These are phyloP conservation scores for Gossypium arboreum DNA, from an alignment of 345 rosid genomes.

Conservation along the genomic window DNA sequence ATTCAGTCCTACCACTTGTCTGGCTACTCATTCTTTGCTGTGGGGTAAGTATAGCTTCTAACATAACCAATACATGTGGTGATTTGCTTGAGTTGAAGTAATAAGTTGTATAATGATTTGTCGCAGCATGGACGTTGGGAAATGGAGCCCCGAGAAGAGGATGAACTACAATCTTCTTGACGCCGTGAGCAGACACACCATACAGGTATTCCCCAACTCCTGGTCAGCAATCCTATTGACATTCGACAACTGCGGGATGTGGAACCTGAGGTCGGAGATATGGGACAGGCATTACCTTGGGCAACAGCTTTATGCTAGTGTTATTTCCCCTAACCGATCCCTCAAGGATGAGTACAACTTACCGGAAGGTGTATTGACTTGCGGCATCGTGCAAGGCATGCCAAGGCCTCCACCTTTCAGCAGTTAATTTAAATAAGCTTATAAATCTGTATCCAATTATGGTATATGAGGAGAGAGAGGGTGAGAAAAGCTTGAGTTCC, in stretches of 20 bases:
- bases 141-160: slow-evolving; percentile 82
- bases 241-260: slow-evolving; percentile 91
- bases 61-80: neutral
- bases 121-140: slow-evolving; percentile 64
- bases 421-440: neutral
- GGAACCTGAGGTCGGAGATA: slow-evolving; percentile 78
- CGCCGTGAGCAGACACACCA: slow-evolving; percentile 78
- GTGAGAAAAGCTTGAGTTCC: neutral
- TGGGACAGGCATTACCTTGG: slow-evolving; percentile 69
- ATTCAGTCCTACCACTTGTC: slow-evolving; percentile 62
- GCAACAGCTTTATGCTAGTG: slow-evolving; percentile 66
- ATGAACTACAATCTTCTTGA: slow-evolving; percentile 71
- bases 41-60: slow-evolving; percentile 44
- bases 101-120: neutral
- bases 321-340: slow-evolving; percentile 60
- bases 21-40: slow-evolving; percentile 75
- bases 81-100: neutral
- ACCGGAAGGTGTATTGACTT: slow-evolving; percentile 53
- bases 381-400: slow-evolving; percentile 56
- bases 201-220: slow-evolving; percentile 79
- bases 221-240: slow-evolving; percentile 84
- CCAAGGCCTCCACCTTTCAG: slow-evolving; percentile 65
- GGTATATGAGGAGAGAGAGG: neutral
- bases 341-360: slow-evolving; percentile 82
- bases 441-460: neutral